Percentiles rank a stretch among this genome's conserved stretches.
Conservation (phyloP, 1,284 basidiomycete genomes). For the Leucocoprinus gongylophorus region DNA sequence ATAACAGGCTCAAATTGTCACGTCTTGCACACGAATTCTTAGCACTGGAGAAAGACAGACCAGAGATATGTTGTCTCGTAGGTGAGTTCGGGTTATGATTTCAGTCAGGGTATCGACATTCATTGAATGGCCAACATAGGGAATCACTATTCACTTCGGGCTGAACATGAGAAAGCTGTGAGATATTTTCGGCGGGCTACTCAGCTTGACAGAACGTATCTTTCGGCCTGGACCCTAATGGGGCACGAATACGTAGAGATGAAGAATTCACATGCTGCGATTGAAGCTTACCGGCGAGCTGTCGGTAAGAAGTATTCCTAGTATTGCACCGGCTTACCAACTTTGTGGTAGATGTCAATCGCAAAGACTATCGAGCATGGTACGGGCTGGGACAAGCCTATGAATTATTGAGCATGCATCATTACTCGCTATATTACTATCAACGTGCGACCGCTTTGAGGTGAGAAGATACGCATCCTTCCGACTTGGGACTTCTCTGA, state of each 20-base stretch:
- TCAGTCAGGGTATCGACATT: constrained; percentile 5
- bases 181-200: constrained; percentile 94
- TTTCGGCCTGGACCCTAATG: constrained; percentile 99
- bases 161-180: constrained; percentile 94
- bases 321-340: not conserved
- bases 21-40: constrained; percentile 91
- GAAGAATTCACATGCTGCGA: constrained; percentile 98
- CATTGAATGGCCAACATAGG: constrained; percentile 41
- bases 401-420: constrained; percentile 93
- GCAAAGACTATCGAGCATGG: constrained; percentile 97
- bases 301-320: constrained; percentile 56
- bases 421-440: constrained; percentile 95
- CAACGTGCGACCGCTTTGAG: constrained; percentile 90
- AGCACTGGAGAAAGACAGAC: constrained; percentile 80
- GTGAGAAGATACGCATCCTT: constrained; percentile 34
- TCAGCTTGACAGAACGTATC: constrained; percentile 88
- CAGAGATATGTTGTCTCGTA: constrained; percentile 92
- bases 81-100: constrained; percentile 44
- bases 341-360: constrained; percentile 67
- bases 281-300: constrained; percentile 94
- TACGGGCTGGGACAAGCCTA: constrained; percentile 98
- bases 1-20: constrained; percentile 83
- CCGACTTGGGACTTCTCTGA: not conserved
- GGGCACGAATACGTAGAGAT: constrained; percentile 99
- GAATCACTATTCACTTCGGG: constrained; percentile 91